These are phyloP conservation scores for Fusarium armeniacum DNA, from an alignment of 2,329 filamentous ascomycete genomes.

Conservation along the genomic window DNA sequence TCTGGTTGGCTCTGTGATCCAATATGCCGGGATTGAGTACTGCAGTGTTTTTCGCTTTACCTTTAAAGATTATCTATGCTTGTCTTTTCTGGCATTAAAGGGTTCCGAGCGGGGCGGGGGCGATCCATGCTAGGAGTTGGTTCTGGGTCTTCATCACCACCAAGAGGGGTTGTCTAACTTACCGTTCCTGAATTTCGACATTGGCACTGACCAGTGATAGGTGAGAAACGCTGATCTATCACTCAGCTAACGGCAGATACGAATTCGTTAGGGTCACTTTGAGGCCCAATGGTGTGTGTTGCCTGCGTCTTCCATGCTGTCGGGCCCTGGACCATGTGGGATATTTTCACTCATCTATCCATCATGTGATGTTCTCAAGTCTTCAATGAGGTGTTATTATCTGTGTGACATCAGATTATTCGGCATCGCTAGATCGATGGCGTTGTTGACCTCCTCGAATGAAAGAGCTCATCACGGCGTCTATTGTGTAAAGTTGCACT, in stretches of 20 bases:
- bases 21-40: constrained; percentile 27
- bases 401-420: constrained; percentile 35
- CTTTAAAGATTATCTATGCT: constrained; percentile 27
- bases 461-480: constrained; percentile 32
- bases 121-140: constrained; percentile 23
- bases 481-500: constrained; percentile 38
- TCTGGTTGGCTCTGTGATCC: constrained; percentile 29
- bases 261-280: constrained; percentile 25
- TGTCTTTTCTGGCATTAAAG: constrained; percentile 11
- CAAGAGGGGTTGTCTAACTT: constrained; percentile 27
- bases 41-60: constrained; percentile 20
- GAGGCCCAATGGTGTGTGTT: constrained; percentile 45
- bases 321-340: constrained; percentile 35
- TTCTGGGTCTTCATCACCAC: constrained; percentile 11
- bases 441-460: constrained; percentile 30
- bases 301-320: constrained; percentile 33
- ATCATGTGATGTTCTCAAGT: constrained; percentile 41
- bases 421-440: constrained; percentile 17
- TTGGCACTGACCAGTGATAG: constrained; percentile 19
- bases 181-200: constrained; percentile 38
- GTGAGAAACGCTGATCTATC: constrained; percentile 14
- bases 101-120: constrained; percentile 35
- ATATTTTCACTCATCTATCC: constrained; percentile 15
- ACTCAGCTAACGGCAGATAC: constrained; percentile 20
- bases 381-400: constrained; percentile 37